Conservation (phyloP, 495 filamentous ascomycete species). For the Baudoinia panamericana region DNA sequence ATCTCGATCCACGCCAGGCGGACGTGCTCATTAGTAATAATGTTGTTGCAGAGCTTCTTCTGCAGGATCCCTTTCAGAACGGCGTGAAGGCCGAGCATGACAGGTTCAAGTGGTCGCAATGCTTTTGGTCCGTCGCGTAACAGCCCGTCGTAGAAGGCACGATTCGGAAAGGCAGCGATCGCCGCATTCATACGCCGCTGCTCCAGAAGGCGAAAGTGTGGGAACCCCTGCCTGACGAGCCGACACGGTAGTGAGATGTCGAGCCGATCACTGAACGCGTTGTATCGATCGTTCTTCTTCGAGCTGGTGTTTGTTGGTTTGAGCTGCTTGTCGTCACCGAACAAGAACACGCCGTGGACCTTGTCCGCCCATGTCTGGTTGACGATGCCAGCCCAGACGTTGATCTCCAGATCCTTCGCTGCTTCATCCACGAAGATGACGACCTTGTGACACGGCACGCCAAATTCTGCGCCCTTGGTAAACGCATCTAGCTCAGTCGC, state of each 20-base stretch:
- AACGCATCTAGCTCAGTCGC: background rate
- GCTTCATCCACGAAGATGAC: constrained; percentile 12
- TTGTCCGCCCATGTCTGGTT: constrained; percentile 1
- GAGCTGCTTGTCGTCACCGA: constrained; percentile 13
- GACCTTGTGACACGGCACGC: constrained; percentile 1
- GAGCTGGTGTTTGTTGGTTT: constrained; percentile 5
- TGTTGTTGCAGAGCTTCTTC: background rate
- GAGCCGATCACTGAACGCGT: constrained; percentile 5
- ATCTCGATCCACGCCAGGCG: constrained; percentile 5
- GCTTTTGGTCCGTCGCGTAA: constrained; percentile 1
- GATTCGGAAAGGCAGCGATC: constrained; percentile 6
- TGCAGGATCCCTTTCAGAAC: constrained; percentile 1
- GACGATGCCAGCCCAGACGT: constrained; percentile 3
- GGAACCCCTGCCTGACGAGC: constrained; percentile 3
- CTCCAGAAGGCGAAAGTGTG: constrained; percentile 1
- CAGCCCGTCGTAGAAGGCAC: constrained; percentile 3
- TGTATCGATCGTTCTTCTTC: background rate
- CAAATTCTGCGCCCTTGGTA: background rate
- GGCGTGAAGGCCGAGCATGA: background rate
- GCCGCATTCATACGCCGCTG: constrained; percentile 6
- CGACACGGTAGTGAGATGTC: constrained; percentile 7
- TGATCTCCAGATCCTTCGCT: constrained; percentile 7
- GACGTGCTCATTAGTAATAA: constrained; percentile 1
- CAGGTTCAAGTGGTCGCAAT: background rate
- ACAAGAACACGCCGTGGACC: constrained; percentile 7